phyloP scores from a whole-genome alignment of 371 early-diverging fungal genomes.

The Syncephalis fuscata region DNA sequence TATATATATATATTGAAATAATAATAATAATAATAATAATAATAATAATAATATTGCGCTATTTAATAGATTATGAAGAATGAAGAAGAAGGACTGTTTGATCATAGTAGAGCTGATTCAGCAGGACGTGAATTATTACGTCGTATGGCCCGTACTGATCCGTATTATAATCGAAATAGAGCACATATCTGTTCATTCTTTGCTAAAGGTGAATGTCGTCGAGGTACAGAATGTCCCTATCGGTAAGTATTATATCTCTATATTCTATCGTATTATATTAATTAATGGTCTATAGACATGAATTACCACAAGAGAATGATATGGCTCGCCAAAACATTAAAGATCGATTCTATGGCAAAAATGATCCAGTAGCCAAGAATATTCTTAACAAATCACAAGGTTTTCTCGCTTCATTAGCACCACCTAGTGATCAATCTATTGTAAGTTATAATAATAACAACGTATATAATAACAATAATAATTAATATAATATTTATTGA shows the following conservation, averaged over 20 bases:
- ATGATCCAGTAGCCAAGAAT: conserved; percentile 85
- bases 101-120: conserved; percentile 56
- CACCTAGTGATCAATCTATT: conserved; percentile 52
- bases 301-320: conserved; percentile 68
- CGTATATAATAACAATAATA: background rate
- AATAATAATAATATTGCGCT: too few species aligned
- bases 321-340: conserved; percentile 76
- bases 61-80: conserved; percentile 19
- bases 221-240: conserved; percentile 85
- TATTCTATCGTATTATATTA: too few species aligned
- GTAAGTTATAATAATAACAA: conserved; percentile 14
- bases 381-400: conserved; percentile 32
- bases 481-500: background rate
- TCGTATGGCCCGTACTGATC: conserved; percentile 68
- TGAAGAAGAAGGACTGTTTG: conserved; percentile 35
- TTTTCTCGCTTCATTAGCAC: conserved; percentile 11
- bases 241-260: conserved; percentile 22
- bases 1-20: background rate
- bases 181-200: conserved; percentile 91
- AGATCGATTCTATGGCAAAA: conserved; percentile 81
- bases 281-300: conserved; percentile 56
- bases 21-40: background rate
- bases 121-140: conserved; percentile 65
- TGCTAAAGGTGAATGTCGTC: conserved; percentile 81
- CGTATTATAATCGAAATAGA: conserved; percentile 82